These are phyloP conservation scores for Podospora bellae-mahoneyi DNA, from an alignment of 495 filamentous ascomycete genomes.

Conservation along the genomic window DNA sequence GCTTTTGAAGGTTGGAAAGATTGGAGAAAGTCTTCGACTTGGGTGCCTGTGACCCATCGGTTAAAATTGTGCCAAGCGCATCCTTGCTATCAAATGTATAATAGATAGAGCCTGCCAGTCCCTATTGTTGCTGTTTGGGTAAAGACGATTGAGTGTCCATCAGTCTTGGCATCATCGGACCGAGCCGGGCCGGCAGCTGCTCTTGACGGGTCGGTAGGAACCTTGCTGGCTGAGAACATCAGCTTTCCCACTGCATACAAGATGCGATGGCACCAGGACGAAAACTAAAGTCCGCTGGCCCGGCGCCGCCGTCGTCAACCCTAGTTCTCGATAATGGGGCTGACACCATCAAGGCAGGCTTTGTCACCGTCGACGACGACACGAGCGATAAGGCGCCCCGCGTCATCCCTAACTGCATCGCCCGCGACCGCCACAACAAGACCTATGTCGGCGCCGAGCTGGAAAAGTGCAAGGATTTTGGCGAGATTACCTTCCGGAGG, in stretches of 20 bases:
- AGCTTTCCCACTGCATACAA: neutral
- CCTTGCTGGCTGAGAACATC: neutral
- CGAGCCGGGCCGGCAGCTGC: neutral
- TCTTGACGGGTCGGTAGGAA: neutral
- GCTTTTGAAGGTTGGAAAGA: slow-evolving; percentile 41
- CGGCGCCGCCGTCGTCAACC: slow-evolving; percentile 57
- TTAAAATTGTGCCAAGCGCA: no score
- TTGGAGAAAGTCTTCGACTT: neutral
- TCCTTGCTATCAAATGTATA: no score
- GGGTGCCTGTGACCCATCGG: no score
- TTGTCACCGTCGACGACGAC: slow-evolving; percentile 48
- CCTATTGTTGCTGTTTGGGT: no score
- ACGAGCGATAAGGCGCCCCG: slow-evolving; percentile 56
- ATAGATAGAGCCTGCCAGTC: no score
- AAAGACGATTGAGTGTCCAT: no score
- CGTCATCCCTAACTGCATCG: slow-evolving; percentile 83
- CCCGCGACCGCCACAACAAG: slow-evolving; percentile 72
- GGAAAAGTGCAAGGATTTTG: slow-evolving; percentile 80
- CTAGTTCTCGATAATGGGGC: slow-evolving; percentile 94
- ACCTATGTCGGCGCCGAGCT: slow-evolving; percentile 77
- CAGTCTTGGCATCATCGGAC: neutral
- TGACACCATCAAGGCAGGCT: slow-evolving; percentile 90
- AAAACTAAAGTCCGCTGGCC: slow-evolving; percentile 42
- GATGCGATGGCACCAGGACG: slow-evolving; percentile 40
- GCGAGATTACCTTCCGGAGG: slow-evolving; percentile 79